Base-by-base conservation (phyloP, 257 asterid species). In the Salvia splendens region DNA sequence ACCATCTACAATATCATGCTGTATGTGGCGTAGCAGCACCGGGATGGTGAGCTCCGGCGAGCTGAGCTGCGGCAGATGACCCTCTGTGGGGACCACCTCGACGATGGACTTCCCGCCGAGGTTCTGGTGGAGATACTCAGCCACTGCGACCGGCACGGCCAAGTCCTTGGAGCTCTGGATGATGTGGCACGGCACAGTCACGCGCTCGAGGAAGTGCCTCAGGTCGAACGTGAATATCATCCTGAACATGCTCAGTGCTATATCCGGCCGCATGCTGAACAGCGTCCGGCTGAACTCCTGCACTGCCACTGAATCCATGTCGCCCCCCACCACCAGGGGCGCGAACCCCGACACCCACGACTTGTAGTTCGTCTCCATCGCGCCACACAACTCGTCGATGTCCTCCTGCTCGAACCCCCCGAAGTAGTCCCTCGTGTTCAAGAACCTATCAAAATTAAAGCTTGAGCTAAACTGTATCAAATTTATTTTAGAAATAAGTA, bases 211-310 rank as follows among this genome's bases (percentile, higher is more conserved):
- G 52, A 67, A 73, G 10, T 74, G 76, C 24, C 91, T 58, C 0
- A 82, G 30, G n/a, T 87, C 97, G 12, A 76, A 76, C 4, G 75
- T 81, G 64, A 85, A 85, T 6, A 87, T 73, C 2, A 86, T 83
- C 2, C 84, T 86, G 47, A 79, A 82, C 12, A 87, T 84, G 65
- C 87, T 85, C 6, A 87, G 62, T 0, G 96, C 85, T 28, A 89
- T 89, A 78, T 89, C 96, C 0, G 91, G 96, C 10, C 95, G 80
- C 92, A 89, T 81, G 72, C 80, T 86, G 87, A 89, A 86, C 58
- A 89, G 48, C 0, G 89, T 84, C 48, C 95, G 72, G 81, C 95
- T 89, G 77, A 87, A 87, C 63, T 89, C 96, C 61, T 89, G 96
- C 36, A 89, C 85, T 12, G 89, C 89, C 40, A 78, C 82, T 0